Percentiles rank a stretch among this genome's conserved stretches.
phyloP scores from a whole-genome alignment of 306 rosid genomes.

The Vigna hirtella region DNA sequence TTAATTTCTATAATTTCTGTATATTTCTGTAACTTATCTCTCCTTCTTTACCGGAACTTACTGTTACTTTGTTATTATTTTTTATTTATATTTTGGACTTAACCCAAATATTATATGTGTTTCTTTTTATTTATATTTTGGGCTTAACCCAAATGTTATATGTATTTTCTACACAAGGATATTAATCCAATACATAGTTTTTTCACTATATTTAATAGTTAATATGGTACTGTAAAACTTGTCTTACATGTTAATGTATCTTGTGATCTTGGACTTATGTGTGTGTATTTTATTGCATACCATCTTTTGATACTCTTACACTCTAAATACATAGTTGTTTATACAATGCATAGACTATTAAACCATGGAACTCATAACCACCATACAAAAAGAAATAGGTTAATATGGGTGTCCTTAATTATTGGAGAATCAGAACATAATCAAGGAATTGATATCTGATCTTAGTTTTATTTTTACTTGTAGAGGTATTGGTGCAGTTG shows the following conservation, averaged over 20 bases:
- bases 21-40: too few species aligned
- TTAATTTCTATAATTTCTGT: too few species aligned
- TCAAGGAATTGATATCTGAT: background rate
- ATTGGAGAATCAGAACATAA: background rate
- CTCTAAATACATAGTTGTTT: background rate
- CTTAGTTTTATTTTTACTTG: conserved; percentile 26
- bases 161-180: too few species aligned
- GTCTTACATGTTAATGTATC: conserved; percentile 10
- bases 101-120: too few species aligned
- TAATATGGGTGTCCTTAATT: background rate
- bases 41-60: too few species aligned
- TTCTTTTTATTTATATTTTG: too few species aligned
- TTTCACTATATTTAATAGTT: too few species aligned
- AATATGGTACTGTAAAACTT: background rate
- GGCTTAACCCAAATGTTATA: too few species aligned
- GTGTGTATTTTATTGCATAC: background rate
- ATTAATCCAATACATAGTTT: too few species aligned
- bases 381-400: background rate
- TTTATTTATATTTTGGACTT: too few species aligned
- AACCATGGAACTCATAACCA: background rate
- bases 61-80: too few species aligned
- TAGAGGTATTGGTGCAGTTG: conserved; percentile 89
- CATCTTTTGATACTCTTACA: background rate
- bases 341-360: background rate
- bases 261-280: conserved; percentile 22